phyloP scores from a whole-genome alignment of 1,284 basidiomycete species.

The Sanguinoderma infundibulare region DNA sequence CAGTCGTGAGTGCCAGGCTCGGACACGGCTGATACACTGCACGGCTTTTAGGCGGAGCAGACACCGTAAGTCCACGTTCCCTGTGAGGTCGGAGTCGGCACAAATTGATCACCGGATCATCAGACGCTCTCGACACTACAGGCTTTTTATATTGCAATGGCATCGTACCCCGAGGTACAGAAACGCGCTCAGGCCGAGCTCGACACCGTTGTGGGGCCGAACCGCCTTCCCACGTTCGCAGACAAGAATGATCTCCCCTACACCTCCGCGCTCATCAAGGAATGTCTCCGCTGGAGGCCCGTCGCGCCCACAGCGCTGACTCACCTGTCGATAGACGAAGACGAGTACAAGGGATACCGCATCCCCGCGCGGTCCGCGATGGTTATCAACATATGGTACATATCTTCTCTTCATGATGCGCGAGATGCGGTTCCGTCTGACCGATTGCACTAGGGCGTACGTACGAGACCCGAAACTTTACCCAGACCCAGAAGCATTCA shows the following conservation, averaged over 20 bases:
- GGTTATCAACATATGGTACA: constrained; percentile 28
- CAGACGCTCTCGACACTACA: constrained; percentile 13
- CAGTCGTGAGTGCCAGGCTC: neutral
- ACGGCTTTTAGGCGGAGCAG: neutral
- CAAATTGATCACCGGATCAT: neutral
- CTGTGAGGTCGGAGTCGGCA: neutral
- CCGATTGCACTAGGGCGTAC: no score
- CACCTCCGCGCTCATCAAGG: constrained; percentile 19
- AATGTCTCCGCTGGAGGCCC: constrained; percentile 27
- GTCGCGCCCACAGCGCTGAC: constrained; percentile 21
- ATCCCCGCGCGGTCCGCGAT: constrained; percentile 27
- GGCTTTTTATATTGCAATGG: constrained; percentile 28
- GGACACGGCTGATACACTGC: neutral
- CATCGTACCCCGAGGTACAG: constrained; percentile 29
- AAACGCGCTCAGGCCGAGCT: constrained; percentile 34
- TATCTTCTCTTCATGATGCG: no score
- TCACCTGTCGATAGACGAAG: constrained; percentile 24
- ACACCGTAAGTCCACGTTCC: neutral
- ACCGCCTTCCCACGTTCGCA: constrained; percentile 21
- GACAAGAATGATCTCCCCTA: constrained; percentile 24
- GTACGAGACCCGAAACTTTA: constrained; percentile 15
- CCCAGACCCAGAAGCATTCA: constrained; percentile 23
- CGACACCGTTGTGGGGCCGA: constrained; percentile 27
- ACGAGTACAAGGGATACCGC: constrained; percentile 24
- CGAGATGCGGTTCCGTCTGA: no score